These are phyloP conservation scores for Plasmodium adleri DNA, from an alignment of 169 alveolate species.

Conservation along the genomic window DNA sequence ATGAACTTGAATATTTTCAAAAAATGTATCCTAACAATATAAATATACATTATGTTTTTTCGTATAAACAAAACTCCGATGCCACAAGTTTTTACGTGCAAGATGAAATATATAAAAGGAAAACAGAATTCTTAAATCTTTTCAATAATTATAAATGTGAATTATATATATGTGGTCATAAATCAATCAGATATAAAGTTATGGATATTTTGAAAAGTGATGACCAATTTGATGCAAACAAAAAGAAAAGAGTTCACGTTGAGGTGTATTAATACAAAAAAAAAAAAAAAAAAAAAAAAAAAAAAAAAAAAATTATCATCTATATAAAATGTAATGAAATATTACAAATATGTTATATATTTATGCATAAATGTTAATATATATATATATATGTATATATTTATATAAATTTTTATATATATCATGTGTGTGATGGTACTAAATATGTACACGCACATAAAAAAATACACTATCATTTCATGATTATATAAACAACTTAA, in stretches of 20 bases:
- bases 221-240: neutral
- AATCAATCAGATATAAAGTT: slow-evolving; percentile 37
- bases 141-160: slow-evolving; percentile 34
- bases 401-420: neutral
- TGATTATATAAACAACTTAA: too few relatives aligned
- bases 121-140: slow-evolving; percentile 40
- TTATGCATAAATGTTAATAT: neutral
- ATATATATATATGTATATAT: slow-evolving; percentile 20
- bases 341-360: neutral
- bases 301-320: neutral
- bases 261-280: slow-evolving; percentile 36
- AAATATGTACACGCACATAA: too few relatives aligned
- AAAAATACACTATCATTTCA: too few relatives aligned
- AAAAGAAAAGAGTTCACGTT: slow-evolving; percentile 43
- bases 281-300: neutral
- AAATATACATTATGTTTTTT: slow-evolving; percentile 75
- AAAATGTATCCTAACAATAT: slow-evolving; percentile 68
- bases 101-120: slow-evolving; percentile 48
- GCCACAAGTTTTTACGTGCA: slow-evolving; percentile 51
- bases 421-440: too few relatives aligned
- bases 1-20: slow-evolving; percentile 73
- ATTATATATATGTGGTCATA: slow-evolving; percentile 72
- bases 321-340: neutral
- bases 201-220: slow-evolving; percentile 33
- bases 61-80: slow-evolving; percentile 48